phyloP scores from a whole-genome alignment of 306 rosid species.

The Pterocarpus macrocarpus region DNA sequence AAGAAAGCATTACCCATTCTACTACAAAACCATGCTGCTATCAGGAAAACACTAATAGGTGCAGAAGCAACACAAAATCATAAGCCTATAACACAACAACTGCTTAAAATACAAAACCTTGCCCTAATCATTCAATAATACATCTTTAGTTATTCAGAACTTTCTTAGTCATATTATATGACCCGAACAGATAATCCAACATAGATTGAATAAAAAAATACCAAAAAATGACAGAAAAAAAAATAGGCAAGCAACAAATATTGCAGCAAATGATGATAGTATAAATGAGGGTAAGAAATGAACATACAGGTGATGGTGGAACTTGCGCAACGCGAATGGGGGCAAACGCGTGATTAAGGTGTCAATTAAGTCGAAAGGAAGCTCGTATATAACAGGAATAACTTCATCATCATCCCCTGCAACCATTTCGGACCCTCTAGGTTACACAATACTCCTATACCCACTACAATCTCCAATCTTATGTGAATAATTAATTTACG shows the following conservation, averaged over 20 bases:
- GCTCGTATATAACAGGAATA: conserved; percentile 51
- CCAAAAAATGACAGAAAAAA: neutral
- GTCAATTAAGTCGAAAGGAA: conserved; percentile 65
- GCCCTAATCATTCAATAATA: neutral
- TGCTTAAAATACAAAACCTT: neutral
- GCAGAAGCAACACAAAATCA: neutral
- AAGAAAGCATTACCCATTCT: neutral
- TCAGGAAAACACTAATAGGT: conserved; percentile 5
- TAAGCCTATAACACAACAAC: neutral
- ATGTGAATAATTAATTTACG: neutral
- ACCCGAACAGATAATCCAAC: neutral
- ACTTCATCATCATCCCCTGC: conserved; percentile 62
- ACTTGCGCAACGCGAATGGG: conserved; percentile 62
- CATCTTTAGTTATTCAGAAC: neutral
- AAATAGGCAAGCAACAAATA: neutral
- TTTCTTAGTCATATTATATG: neutral
- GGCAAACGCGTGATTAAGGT: conserved; percentile 57
- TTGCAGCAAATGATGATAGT: neutral
- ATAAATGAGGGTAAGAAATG: neutral
- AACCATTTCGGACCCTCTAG: conserved; percentile 6
- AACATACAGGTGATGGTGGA: conserved; percentile 62
- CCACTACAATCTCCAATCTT: neutral
- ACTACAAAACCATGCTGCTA: conserved; percentile 5
- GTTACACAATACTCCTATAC: conserved; percentile 2
- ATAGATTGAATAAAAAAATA: neutral